phyloP scores from a whole-genome alignment of 441 rosid species.

The Erodium trifolium region DNA sequence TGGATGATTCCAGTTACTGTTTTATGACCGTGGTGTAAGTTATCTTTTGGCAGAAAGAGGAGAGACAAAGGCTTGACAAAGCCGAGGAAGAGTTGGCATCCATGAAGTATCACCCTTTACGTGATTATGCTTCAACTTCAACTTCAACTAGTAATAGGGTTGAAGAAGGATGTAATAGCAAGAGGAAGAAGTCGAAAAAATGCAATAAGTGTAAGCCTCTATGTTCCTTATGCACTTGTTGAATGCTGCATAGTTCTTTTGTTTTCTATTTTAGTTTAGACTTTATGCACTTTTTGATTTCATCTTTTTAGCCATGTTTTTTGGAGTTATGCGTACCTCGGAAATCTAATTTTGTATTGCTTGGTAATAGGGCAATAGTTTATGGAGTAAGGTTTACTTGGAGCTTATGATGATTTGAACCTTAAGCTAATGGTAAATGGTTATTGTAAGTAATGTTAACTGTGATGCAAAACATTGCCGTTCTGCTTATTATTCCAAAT shows the following conservation, averaged over 20 bases:
- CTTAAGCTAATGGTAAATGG: neutral
- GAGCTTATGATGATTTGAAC: neutral
- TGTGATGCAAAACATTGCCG: neutral
- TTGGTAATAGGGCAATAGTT: neutral
- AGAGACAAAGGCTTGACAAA: constrained; percentile 35
- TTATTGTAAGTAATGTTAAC: neutral
- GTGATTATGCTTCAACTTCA: constrained; percentile 24
- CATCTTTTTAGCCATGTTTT: neutral
- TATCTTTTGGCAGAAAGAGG: constrained; percentile 40
- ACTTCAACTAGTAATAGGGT: constrained; percentile 16
- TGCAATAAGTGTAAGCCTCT: constrained; percentile 33
- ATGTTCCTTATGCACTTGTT: constrained; percentile 7
- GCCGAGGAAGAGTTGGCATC: constrained; percentile 53
- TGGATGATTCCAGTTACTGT: neutral
- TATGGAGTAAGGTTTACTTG: neutral
- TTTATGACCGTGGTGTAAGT: constrained; percentile 8
- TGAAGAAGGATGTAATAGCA: constrained; percentile 15
- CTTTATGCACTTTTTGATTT: neutral
- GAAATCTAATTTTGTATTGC: neutral
- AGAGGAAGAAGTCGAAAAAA: constrained; percentile 45
- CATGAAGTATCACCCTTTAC: constrained; percentile 67
- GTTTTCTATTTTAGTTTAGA: neutral
- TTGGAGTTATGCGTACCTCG: neutral
- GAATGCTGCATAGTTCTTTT: neutral
- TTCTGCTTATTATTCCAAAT: neutral